Conservation (phyloP, 192 early-diverging fungal genomes). For the Thoreauomyces humboldtii region DNA sequence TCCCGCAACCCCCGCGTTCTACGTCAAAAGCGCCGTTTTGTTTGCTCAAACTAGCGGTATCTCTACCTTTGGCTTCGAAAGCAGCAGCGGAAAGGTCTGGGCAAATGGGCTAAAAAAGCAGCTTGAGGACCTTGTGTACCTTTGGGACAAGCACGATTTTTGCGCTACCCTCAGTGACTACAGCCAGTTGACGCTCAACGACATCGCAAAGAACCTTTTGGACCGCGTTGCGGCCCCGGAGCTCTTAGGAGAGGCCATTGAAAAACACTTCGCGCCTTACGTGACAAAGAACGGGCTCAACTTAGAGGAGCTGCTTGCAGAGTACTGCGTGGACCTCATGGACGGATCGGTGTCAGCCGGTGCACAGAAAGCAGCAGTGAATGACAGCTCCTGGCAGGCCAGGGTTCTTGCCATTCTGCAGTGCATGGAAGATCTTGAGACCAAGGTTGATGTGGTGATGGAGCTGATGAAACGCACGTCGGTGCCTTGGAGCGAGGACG, state of each 20-base stretch:
- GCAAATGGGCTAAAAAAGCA: conserved; percentile 41
- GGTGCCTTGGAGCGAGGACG: conserved; percentile 59
- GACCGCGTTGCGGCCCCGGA: conserved; percentile 63
- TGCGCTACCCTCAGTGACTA: conserved; percentile 51
- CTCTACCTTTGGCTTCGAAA: conserved; percentile 28
- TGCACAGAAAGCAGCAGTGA: not conserved
- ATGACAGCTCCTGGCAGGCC: conserved; percentile 51
- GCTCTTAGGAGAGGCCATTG: conserved; percentile 50
- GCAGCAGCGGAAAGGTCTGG: conserved; percentile 21
- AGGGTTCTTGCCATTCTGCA: conserved; percentile 51
- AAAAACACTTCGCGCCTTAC: conserved; percentile 58
- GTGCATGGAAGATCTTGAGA: conserved; percentile 37
- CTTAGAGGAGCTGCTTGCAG: conserved; percentile 45
- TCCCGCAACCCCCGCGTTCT: conserved; percentile 32
- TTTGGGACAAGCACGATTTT: conserved; percentile 52
- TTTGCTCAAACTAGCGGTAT: conserved; percentile 21
- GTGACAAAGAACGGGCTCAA: conserved; percentile 50
- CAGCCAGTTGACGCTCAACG: conserved; percentile 39
- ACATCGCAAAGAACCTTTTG: conserved; percentile 56
- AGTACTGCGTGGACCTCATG: conserved; percentile 62
- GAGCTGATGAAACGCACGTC: conserved; percentile 63
- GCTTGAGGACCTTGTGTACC: conserved; percentile 53
- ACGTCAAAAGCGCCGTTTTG: conserved; percentile 26
- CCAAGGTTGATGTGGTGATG: conserved; percentile 44
- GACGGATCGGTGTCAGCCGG: conserved; percentile 23